Percentiles rank a stretch among this genome's conserved stretches.
Evolutionary conservation across 495 filamentous ascomycete species (phyloP).

Genomic region (Pseudotulostoma volvatum): DNA sequence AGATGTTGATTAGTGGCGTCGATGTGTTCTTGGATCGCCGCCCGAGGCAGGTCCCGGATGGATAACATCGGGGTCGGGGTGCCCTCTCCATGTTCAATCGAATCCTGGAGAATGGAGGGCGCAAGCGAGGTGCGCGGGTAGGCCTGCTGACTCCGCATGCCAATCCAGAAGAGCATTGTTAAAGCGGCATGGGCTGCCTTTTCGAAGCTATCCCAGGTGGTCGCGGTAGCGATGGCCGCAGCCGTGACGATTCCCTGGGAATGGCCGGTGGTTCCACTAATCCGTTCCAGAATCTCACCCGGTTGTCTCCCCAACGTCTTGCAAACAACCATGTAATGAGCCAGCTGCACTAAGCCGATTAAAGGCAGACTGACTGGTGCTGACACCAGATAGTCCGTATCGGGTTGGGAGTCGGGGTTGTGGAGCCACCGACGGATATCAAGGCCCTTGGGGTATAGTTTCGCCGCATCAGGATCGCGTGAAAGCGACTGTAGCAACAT

Average conservation of each 20-base stretch:
- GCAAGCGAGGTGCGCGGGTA: slow-evolving; percentile 88
- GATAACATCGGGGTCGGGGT: slow-evolving; percentile 93
- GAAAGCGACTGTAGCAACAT: slow-evolving; percentile 72
- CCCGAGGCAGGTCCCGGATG: slow-evolving; percentile 74
- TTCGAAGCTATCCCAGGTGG: slow-evolving; percentile 79
- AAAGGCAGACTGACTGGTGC: slow-evolving; percentile 94
- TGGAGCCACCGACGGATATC: slow-evolving; percentile 89
- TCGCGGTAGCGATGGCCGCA: slow-evolving; percentile 74
- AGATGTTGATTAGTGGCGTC: slow-evolving; percentile 92
- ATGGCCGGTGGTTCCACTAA: slow-evolving; percentile 84
- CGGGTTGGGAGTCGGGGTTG: slow-evolving; percentile 71
- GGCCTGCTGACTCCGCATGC: slow-evolving; percentile 91
- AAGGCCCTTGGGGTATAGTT: slow-evolving; percentile 89
- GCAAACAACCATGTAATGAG: slow-evolving; percentile 87
- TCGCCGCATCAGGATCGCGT: slow-evolving; percentile 70
- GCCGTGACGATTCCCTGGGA: slow-evolving; percentile 93
- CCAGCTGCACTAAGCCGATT: slow-evolving; percentile 87
- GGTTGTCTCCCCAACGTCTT: slow-evolving; percentile 75
- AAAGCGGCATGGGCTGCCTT: slow-evolving; percentile 60
- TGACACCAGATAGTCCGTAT: slow-evolving; percentile 88
- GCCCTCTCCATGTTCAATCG: slow-evolving; percentile 84
- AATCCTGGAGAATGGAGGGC: slow-evolving; percentile 86
- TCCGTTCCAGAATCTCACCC: slow-evolving; percentile 62
- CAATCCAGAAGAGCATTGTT: slow-evolving; percentile 98
- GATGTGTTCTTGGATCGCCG: slow-evolving; percentile 83